Evolutionary conservation across 495 filamentous ascomycete species (phyloP).

Genomic region (Echria macrotheca): DNA sequence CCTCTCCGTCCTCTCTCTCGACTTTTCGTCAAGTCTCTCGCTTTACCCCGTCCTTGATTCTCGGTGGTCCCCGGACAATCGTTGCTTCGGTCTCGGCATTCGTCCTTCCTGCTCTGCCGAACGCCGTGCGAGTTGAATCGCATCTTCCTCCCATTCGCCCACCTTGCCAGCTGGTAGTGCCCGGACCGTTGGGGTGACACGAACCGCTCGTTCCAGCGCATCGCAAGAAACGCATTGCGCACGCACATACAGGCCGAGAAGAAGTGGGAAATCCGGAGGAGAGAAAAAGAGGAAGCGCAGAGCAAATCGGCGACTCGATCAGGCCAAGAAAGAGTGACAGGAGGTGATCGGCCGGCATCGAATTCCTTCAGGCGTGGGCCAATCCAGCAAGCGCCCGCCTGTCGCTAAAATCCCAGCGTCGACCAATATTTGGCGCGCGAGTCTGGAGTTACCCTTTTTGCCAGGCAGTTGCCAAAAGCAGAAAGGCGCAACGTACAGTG

Average conservation of each 20-base stretch:
- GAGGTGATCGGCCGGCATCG: no score
- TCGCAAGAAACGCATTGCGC: neutral
- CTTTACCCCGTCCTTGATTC: neutral
- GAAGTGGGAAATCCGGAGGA: no score
- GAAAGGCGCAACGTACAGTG: slow-evolving; percentile 25
- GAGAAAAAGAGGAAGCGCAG: neutral
- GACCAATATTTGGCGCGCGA: slow-evolving; percentile 5
- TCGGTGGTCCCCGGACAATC: neutral
- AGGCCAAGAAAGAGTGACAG: no score
- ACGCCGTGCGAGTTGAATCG: no score
- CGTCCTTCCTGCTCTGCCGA: slow-evolving; percentile 1
- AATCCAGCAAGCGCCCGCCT: slow-evolving; percentile 21
- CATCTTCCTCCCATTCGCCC: no score
- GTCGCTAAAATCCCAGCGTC: neutral
- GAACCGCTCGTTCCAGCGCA: slow-evolving; percentile 12
- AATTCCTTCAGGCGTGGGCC: no score
- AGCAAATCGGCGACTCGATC: neutral
- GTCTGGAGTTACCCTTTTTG: slow-evolving; percentile 14
- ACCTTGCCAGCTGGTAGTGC: no score
- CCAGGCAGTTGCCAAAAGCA: slow-evolving; percentile 22
- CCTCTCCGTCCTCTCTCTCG: neutral
- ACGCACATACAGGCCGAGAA: no score
- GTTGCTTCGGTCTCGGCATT: neutral
- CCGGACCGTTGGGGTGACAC: slow-evolving; percentile 8
- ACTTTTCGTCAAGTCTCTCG: neutral